phyloP scores from a whole-genome alignment of 352 stramenopile genomes.

The Phytophthora sansomeana region DNA sequence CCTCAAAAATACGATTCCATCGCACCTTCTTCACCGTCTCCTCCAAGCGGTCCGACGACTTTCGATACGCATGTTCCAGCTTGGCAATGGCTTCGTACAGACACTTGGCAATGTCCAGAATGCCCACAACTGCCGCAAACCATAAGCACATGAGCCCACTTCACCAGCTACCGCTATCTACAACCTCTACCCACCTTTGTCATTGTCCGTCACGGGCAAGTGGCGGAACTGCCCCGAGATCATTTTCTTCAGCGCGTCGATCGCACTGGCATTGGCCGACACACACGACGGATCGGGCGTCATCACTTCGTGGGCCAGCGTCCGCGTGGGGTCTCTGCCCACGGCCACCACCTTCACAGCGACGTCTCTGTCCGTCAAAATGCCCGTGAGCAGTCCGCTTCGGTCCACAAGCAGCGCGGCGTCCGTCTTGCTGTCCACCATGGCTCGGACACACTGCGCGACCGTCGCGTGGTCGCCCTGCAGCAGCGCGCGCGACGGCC shows the following conservation, averaged over 20 bases:
- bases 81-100: constrained; percentile 98
- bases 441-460: constrained; percentile 79
- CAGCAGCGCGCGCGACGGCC: constrained; percentile 71
- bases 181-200: constrained; percentile 58
- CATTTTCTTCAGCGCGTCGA: constrained; percentile 98
- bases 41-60: constrained; percentile 73
- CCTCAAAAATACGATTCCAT: background rate
- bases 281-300: constrained; percentile 96
- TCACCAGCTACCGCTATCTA: background rate
- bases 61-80: constrained; percentile 92
- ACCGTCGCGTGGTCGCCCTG: constrained; percentile 79
- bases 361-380: constrained; percentile 97
- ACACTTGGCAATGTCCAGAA: constrained; percentile 99
- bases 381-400: constrained; percentile 92
- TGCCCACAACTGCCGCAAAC: constrained; percentile 86
- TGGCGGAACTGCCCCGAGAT: constrained; percentile 96
- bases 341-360: constrained; percentile 93
- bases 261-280: constrained; percentile 90
- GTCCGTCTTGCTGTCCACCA: constrained; percentile 92
- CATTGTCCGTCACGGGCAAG: constrained; percentile 93
- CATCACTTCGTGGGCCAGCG: constrained; percentile 93
- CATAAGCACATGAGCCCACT: background rate
- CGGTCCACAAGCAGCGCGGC: constrained; percentile 93
- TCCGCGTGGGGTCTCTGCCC: constrained; percentile 79
- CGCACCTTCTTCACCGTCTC: constrained; percentile 83